These are phyloP conservation scores for Areca catechu DNA, from an alignment of 176 grass and related monocot species.

Conservation along the genomic window DNA sequence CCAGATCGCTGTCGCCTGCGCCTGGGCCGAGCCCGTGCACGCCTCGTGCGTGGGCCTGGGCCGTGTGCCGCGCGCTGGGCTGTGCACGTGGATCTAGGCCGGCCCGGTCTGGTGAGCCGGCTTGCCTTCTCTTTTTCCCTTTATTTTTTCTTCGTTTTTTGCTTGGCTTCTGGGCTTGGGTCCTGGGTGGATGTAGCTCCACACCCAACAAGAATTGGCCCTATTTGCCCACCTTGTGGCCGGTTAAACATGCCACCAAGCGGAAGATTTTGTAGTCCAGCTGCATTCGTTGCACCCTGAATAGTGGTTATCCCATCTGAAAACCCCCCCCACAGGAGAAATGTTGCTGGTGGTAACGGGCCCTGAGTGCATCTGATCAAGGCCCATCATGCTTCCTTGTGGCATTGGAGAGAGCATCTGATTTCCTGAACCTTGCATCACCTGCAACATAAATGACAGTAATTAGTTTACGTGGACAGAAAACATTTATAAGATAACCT, in stretches of 20 bases:
- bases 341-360: slow-evolving; percentile 35
- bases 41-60: too few species aligned
- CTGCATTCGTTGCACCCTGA: slow-evolving; percentile 41
- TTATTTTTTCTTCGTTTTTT: too few species aligned
- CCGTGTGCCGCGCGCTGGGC: too few species aligned
- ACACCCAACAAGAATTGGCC: too few species aligned
- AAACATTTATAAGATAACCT: too few species aligned
- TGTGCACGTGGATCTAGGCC: too few species aligned
- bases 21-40: too few species aligned
- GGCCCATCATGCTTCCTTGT: slow-evolving; percentile 56
- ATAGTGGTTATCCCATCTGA: slow-evolving; percentile 61
- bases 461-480: neutral
- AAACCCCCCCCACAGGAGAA: slow-evolving; percentile 63
- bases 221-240: slow-evolving; percentile 60
- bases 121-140: too few species aligned
- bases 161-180: too few species aligned
- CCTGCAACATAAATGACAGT: slow-evolving; percentile 4
- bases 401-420: slow-evolving; percentile 81
- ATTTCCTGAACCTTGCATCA: slow-evolving; percentile 60
- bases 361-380: slow-evolving; percentile 65
- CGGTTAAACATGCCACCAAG: slow-evolving; percentile 75
- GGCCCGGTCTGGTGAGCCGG: too few species aligned
- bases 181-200: too few species aligned
- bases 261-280: slow-evolving; percentile 65
- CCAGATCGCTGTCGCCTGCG: too few species aligned